phyloP scores from a whole-genome alignment of 75 land plant species.

The Cupressus sempervirens region DNA sequence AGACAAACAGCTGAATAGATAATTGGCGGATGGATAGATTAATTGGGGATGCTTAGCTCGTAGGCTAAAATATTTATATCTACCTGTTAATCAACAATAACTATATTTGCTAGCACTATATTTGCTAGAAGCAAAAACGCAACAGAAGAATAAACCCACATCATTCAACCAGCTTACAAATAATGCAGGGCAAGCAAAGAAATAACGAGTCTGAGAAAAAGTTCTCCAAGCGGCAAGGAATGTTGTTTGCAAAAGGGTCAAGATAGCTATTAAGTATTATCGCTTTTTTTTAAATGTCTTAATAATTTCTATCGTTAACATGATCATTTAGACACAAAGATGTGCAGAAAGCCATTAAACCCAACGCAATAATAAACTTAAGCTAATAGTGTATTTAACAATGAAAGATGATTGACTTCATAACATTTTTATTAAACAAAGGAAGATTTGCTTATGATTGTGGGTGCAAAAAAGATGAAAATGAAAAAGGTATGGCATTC shows the following conservation, averaged over 20 bases:
- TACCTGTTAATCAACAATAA: no score
- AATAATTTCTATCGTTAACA: neutral
- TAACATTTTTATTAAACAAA: neutral
- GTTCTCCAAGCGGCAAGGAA: neutral
- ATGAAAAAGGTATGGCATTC: neutral
- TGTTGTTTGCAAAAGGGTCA: neutral
- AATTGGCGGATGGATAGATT: no score
- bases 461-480: neutral
- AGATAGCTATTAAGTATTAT: no score
- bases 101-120: no score
- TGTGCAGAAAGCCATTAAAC: neutral
- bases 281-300: no score
- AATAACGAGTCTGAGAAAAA: neutral
- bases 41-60: no score
- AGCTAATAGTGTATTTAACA: neutral
- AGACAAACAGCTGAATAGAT: no score
- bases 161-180: no score
- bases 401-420: neutral
- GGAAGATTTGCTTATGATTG: neutral
- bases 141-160: no score
- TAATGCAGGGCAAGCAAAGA: no score
- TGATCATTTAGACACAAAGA: neutral
- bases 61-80: no score
- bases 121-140: no score
- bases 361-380: neutral